Evolutionary conservation across 202 grass and related monocot genomes (phyloP).

Genomic region (Zizania palustris): DNA sequence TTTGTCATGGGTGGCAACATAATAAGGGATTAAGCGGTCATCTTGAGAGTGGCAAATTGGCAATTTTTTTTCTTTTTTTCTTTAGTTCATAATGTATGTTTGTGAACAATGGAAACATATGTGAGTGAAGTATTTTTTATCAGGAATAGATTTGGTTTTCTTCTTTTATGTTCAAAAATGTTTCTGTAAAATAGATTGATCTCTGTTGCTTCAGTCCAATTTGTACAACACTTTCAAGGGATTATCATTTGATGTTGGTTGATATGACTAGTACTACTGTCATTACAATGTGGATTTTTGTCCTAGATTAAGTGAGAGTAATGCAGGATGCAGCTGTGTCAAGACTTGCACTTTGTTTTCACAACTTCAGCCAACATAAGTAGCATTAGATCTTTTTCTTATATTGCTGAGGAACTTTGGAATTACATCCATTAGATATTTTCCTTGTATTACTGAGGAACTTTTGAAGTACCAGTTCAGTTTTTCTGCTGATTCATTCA

Average conservation of each 20-base stretch:
- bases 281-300: background rate
- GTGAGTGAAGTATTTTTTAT: background rate
- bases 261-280: background rate
- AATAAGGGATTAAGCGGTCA: too few species aligned
- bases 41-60: too few species aligned
- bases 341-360: background rate
- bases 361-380: background rate
- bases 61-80: background rate
- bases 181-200: background rate
- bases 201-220: background rate
- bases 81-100: background rate
- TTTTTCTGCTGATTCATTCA: background rate
- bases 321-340: conserved; percentile 2
- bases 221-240: background rate
- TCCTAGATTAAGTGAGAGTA: background rate
- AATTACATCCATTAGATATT: background rate
- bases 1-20: too few species aligned
- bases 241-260: background rate
- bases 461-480: background rate
- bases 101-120: background rate
- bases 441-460: background rate
- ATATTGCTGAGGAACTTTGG: too few species aligned
- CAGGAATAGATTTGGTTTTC: background rate
- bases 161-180: background rate
- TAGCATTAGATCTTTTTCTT: background rate